Conservation (phyloP, 2,329 filamentous ascomycete genomes). For the Harringtonia lauricola region DNA sequence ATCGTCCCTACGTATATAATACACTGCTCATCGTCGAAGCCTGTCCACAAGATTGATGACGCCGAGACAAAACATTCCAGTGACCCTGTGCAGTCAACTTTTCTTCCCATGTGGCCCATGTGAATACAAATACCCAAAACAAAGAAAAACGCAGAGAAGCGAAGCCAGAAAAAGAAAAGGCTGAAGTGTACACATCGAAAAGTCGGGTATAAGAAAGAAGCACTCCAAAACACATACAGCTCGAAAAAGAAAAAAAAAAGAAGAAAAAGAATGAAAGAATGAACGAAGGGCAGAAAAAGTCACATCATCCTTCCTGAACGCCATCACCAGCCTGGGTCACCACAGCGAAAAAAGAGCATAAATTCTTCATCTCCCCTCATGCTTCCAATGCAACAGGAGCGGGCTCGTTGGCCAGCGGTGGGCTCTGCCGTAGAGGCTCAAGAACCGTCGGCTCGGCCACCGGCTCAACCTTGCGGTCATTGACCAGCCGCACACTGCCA, state of each 20-base stretch:
- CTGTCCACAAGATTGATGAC: no score
- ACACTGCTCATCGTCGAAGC: no score
- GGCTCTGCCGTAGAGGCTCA: conserved; percentile 16
- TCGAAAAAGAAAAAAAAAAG: neutral
- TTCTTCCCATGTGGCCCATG: no score
- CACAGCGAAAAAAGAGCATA: neutral
- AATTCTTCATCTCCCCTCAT: conserved; percentile 1
- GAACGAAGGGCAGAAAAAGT: conserved; percentile 6
- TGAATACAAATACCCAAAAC: neutral
- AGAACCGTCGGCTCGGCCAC: conserved; percentile 1
- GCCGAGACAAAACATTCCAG: no score
- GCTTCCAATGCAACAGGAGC: conserved; percentile 18
- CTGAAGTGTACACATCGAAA: neutral
- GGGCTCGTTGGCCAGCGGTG: conserved; percentile 15
- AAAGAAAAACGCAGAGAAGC: conserved; percentile 15
- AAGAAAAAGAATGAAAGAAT: conserved; percentile 5
- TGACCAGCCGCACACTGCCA: conserved; percentile 53
- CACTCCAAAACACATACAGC: neutral
- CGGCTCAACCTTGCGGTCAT: conserved; percentile 27
- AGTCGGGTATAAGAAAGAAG: conserved; percentile 3
- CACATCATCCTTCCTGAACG: conserved; percentile 2
- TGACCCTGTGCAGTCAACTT: no score
- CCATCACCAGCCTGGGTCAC: no score
- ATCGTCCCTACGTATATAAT: no score
- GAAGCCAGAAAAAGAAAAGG: conserved; percentile 15